These are phyloP conservation scores for Fusarium mangiferae DNA, from an alignment of 2,329 filamentous ascomycete genomes.

Conservation along the genomic window DNA sequence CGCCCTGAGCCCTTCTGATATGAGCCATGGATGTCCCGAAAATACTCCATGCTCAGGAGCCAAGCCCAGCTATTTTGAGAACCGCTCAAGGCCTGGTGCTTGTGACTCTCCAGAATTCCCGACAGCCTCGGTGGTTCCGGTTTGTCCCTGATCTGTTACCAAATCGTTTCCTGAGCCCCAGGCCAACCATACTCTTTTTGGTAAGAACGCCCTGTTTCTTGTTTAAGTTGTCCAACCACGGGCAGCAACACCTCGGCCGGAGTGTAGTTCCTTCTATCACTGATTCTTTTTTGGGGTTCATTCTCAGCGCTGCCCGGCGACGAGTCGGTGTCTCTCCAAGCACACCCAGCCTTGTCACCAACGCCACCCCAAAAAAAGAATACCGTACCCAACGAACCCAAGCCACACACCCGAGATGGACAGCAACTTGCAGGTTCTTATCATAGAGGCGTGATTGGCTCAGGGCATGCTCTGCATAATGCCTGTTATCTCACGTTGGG, in stretches of 20 bases:
- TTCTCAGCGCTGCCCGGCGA: conserved; percentile 16
- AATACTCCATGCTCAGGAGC: background rate
- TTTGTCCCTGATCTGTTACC: conserved; percentile 43
- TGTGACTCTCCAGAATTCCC: conserved; percentile 23
- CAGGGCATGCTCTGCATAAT: conserved; percentile 48
- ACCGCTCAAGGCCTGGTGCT: conserved; percentile 10
- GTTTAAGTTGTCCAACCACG: conserved; percentile 33
- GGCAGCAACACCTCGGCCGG: conserved; percentile 16
- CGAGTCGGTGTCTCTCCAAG: conserved; percentile 27
- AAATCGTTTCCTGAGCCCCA: conserved; percentile 42
- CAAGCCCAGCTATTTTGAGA: conserved; percentile 32
- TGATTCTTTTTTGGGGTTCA: conserved; percentile 23
- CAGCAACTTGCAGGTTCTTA: conserved; percentile 41
- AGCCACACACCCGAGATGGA: conserved; percentile 19
- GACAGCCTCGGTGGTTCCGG: conserved; percentile 37
- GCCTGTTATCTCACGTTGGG: conserved; percentile 46
- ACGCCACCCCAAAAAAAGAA: conserved; percentile 41
- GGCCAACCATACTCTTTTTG: conserved; percentile 27
- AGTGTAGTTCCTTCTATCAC: conserved; percentile 21
- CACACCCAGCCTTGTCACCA: conserved; percentile 25
- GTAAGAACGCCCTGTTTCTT: conserved; percentile 36
- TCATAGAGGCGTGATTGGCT: conserved; percentile 46
- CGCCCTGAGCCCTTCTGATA: conserved; percentile 23
- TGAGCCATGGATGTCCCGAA: conserved; percentile 21
- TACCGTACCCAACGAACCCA: conserved; percentile 22